Evolutionary conservation across 1,139 yeast genomes (phyloP).

Genomic region (Saccharomycopsis hybrid): DNA sequence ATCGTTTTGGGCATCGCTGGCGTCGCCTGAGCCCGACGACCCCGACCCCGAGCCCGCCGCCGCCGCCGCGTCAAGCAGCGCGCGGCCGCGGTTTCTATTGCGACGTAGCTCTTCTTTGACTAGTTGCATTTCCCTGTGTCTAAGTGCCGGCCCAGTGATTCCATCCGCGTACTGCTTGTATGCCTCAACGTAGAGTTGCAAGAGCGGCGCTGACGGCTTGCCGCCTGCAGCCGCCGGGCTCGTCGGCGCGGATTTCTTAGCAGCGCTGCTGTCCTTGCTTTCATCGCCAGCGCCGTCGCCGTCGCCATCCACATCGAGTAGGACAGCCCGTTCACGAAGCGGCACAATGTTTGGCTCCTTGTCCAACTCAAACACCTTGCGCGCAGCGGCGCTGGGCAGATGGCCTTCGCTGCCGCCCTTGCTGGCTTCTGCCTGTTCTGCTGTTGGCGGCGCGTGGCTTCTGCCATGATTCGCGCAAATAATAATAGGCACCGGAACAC

Average conservation of each 20-base stretch:
- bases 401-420: not conserved
- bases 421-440: not conserved
- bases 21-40: no score
- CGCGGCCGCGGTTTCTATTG: no score
- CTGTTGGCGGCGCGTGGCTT: no score
- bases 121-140: constrained; percentile 9
- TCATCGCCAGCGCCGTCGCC: constrained; percentile 4
- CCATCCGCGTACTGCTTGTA: constrained; percentile 10
- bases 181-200: constrained; percentile 14
- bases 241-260: no score
- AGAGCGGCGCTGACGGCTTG: constrained; percentile 5
- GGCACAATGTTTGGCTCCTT: not conserved
- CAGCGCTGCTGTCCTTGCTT: no score
- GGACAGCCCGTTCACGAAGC: constrained; percentile 2
- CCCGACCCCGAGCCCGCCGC: no score
- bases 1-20: not conserved
- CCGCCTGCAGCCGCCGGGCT: no score
- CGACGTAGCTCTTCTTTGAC: constrained; percentile 2
- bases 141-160: constrained; percentile 12
- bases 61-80: no score
- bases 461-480: constrained; percentile 17
- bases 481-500: constrained; percentile 17
- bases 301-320: not conserved
- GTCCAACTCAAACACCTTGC: not conserved
- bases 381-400: not conserved